Base-by-base conservation (phyloP, 345 rosid species). In the Eucalyptus curtisii region DNA sequence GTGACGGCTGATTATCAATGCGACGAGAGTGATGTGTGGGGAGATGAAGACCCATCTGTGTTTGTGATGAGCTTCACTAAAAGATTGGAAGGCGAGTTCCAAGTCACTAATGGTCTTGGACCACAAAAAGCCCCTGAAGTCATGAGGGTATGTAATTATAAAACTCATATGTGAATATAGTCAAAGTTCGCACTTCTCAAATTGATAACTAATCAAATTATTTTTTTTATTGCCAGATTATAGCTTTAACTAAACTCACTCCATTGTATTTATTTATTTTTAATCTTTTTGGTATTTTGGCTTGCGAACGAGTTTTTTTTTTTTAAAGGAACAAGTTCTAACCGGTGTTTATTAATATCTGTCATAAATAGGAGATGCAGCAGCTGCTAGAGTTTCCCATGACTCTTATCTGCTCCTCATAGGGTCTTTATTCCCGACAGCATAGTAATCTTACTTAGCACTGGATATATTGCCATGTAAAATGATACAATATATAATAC, bases 81-180 rank as follows among this genome's bases (percentile, higher is more conserved):
- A 31, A 55, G 47, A 31, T 1, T 92, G 90, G 89, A 88, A 64
- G 97, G 97, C 33, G 97, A 95, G 90, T 95, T 92, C 89, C 95
- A 94, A 90, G 92, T 95, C 50, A 94, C 96, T 24, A 94, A 95
- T 90, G 96, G 95, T 61, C 92, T 94, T 80, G 97, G 96, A 47
- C 94, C 91, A 1, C 27, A 86, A 40, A 88, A 86, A 88, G 95
- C 96, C 17, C 91, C 90, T 40, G 86, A 89, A 86, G 90, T 93
- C 80, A 93, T 95, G 95, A 90, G 82, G 91, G 97, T 93, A 89
- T 49, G 91, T 24, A 20, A 82, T 22, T 82, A 82, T 22, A 5
- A 45, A 82, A 82, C 49, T 82, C 86, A 10, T 37, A 40, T 82
- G 47, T 42, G 30, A 82, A 45, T 82, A 82, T 82, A 49, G 47